These are phyloP conservation scores for Ogataea siamensis DNA, from an alignment of 805 yeast genomes.

Conservation along the genomic window DNA sequence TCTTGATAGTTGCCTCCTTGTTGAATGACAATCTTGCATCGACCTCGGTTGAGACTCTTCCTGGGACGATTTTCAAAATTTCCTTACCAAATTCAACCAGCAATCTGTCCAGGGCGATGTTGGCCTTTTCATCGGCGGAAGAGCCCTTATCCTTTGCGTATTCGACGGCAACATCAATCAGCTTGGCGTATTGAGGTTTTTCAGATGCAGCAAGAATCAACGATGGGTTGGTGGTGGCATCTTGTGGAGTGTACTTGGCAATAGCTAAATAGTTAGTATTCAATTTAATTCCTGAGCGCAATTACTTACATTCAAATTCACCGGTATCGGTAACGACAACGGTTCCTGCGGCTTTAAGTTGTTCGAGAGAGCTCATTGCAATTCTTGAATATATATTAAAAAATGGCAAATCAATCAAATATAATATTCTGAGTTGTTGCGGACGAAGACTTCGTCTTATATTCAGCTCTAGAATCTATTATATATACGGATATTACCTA, in stretches of 20 bases:
- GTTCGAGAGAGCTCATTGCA: conserved; percentile 70
- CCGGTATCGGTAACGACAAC: conserved; percentile 98
- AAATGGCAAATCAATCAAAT: conserved; percentile 1
- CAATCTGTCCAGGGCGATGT: conserved; percentile 83
- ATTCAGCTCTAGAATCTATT: background rate
- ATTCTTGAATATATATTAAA: conserved; percentile 4
- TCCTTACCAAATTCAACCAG: conserved; percentile 95
- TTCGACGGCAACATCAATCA: conserved; percentile 87
- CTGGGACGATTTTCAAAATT: conserved; percentile 93
- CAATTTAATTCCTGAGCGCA: background rate
- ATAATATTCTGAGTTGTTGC: conserved; percentile 1
- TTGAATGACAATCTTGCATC: conserved; percentile 98
- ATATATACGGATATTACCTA: conserved; percentile 7
- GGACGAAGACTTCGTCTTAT: conserved; percentile 8
- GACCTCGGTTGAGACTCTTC: conserved; percentile 98
- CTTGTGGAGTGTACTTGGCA: conserved; percentile 98
- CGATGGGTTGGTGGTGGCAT: conserved; percentile 98
- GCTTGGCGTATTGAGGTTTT: conserved; percentile 82
- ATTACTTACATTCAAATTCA: conserved; percentile 77
- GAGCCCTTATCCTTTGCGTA: conserved; percentile 70
- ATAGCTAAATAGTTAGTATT: conserved; percentile 48
- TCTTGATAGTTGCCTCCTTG: conserved; percentile 88
- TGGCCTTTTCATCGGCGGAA: conserved; percentile 64
- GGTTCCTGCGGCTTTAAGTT: conserved; percentile 93
- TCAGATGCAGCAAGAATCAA: conserved; percentile 93